Percentiles rank a stretch among this genome's conserved stretches.
These are phyloP conservation scores for Salix koriyanagi DNA, from an alignment of 345 rosid genomes.

Conservation along the genomic window DNA sequence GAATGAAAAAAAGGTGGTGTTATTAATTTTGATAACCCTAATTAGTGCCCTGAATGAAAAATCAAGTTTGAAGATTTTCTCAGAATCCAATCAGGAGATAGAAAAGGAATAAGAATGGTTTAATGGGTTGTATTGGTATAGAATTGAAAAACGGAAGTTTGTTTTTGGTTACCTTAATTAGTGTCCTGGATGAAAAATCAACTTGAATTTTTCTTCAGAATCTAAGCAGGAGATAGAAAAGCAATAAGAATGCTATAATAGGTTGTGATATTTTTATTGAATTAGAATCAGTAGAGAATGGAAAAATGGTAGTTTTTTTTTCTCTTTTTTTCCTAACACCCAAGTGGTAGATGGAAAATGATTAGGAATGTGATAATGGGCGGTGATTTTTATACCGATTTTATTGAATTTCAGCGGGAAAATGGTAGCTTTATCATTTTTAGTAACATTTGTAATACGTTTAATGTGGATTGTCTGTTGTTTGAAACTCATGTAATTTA, in stretches of 20 bases:
- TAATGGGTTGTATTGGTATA: background rate
- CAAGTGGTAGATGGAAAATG: background rate
- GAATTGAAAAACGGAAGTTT: background rate
- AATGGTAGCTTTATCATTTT: background rate
- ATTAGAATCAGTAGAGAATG: background rate
- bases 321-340: background rate
- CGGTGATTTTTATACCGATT: background rate
- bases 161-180: background rate
- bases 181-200: background rate
- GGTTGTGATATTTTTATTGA: background rate
- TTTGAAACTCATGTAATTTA: background rate
- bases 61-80: background rate
- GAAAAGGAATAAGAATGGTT: background rate
- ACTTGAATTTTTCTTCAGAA: background rate
- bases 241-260: background rate
- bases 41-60: background rate
- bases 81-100: background rate
- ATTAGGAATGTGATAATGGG: background rate
- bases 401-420: background rate
- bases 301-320: background rate
- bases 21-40: background rate
- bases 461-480: background rate
- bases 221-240: background rate
- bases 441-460: background rate
- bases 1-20: background rate